Percentiles rank a stretch among this genome's conserved stretches.
Evolutionary conservation across 169 alveolate species (phyloP).

Genomic region (Plasmodium knowlesi): DNA sequence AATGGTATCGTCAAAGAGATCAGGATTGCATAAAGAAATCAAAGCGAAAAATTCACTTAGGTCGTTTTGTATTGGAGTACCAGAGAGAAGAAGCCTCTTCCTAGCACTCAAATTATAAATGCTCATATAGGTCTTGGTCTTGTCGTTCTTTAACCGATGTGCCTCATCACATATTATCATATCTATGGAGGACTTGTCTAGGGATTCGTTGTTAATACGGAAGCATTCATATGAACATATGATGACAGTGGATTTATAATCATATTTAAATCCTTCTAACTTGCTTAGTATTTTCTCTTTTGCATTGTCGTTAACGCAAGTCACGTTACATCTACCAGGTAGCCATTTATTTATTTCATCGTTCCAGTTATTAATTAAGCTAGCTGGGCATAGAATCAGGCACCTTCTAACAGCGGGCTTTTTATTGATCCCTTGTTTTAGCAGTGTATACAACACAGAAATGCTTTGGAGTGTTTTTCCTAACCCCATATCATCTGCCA

Average conservation of each 20-base stretch:
- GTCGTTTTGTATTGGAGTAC: constrained; percentile 93
- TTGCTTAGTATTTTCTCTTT: constrained; percentile 90
- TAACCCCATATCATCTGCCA: constrained; percentile 95
- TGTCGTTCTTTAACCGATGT: constrained; percentile 94
- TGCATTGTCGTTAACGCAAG: constrained; percentile 91
- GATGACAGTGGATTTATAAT: constrained; percentile 86
- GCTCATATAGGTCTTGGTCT: constrained; percentile 91
- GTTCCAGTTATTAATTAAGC: constrained; percentile 94
- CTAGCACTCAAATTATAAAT: constrained; percentile 91
- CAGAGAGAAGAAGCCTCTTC: constrained; percentile 90
- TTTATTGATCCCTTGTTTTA: constrained; percentile 89
- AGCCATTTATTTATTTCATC: constrained; percentile 95
- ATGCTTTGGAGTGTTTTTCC: constrained; percentile 93
- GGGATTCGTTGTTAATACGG: constrained; percentile 86
- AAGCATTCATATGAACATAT: constrained; percentile 94
- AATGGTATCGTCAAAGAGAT: constrained; percentile 88
- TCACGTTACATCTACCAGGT: constrained; percentile 88
- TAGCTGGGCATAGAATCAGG: constrained; percentile 94
- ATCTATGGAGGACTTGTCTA: constrained; percentile 93
- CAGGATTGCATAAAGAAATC: constrained; percentile 91
- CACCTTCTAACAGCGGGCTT: constrained; percentile 91
- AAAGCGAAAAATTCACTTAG: constrained; percentile 91
- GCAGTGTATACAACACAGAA: constrained; percentile 91
- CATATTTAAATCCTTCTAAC: constrained; percentile 91
- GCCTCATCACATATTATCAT: constrained; percentile 97